Evolutionary conservation across 495 filamentous ascomycete species (phyloP), one percentile per base, ranked within the genome.

Genomic region (Xeromyces bisporus): DNA sequence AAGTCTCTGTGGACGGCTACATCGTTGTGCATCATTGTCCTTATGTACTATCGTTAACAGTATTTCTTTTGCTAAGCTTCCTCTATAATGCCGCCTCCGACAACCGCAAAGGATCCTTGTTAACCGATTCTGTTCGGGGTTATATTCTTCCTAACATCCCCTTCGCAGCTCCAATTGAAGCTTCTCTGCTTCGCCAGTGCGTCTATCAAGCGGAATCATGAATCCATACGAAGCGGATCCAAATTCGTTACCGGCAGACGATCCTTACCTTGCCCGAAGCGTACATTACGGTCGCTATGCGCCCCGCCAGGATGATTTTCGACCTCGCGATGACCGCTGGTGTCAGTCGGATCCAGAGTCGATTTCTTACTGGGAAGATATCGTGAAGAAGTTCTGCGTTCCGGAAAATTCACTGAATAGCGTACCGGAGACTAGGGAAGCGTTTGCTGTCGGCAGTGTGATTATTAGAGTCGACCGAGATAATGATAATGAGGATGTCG

Each of bases 211-310:
- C n/a, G n/a, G n/a, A n/a, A n/a, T n/a, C 3, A 11, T 32, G 28
- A 52, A 48, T 25, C 51, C 54, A 2, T 58, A 64, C 42, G 57
- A 57, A 37, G 51, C 53, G 17, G 45, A 50, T 21, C 48, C 48
- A 18, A 38, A 49, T 10, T 28, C 25, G 13, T 49, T 60, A 11
- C 48, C 51, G 6, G 40, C 33, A 15, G 52, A 62, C 15, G 58
- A 60, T 33, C 53, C 52, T 1, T 58, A 56, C 26, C 40, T 55
- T 12, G 34, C 36, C 8, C 48, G 46, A 31, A 62, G 55, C 21
- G 35, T 42, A 18, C 46, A 53, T 0, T 62, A 62, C 40, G 58
- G 56, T n/a, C 55, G 58, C n/a, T 62, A 60, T 34, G 23, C 44
- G 15, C 50, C 51, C 16, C 45, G 45, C n/a, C 36, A 44, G 15